phyloP scores from a whole-genome alignment of 495 filamentous ascomycete genomes.

The Hypoxylon intermedium region DNA sequence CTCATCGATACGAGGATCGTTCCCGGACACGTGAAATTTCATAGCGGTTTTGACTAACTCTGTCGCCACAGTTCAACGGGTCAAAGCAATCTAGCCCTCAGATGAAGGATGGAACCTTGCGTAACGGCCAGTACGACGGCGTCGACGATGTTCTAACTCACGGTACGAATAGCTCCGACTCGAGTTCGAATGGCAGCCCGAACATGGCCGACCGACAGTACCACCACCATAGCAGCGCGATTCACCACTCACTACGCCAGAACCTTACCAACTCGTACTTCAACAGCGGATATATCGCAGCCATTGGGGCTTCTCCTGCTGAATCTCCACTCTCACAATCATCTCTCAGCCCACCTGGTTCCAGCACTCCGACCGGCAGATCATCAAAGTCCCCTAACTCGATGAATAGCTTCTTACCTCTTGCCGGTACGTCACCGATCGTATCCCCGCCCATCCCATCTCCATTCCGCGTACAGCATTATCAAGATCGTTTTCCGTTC shows the following conservation, averaged over 20 bases:
- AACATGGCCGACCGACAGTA: constrained; percentile 39
- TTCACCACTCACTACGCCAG: constrained; percentile 47
- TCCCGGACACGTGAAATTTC: constrained; percentile 8
- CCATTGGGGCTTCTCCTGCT: constrained; percentile 43
- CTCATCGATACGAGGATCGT: constrained; percentile 38
- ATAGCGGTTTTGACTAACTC: constrained; percentile 30
- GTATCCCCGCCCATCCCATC: constrained; percentile 36
- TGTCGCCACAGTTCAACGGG: constrained; percentile 50
- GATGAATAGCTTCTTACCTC: constrained; percentile 36
- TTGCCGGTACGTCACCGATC: constrained; percentile 52
- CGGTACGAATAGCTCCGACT: constrained; percentile 38
- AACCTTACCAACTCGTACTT: constrained; percentile 47
- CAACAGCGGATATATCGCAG: constrained; percentile 30
- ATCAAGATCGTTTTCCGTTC: constrained; percentile 51
- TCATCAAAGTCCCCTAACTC: constrained; percentile 38
- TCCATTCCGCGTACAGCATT: constrained; percentile 44
- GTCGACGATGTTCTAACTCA: constrained; percentile 39
- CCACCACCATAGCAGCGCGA: constrained; percentile 43
- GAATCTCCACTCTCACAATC: constrained; percentile 42
- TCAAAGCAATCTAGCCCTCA: constrained; percentile 53
- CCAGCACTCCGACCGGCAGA: constrained; percentile 31
- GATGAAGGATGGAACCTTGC: constrained; percentile 44
- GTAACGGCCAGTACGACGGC: constrained; percentile 44
- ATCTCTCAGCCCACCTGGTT: constrained; percentile 21
- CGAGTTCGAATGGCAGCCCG: constrained; percentile 49